A percentile compares a stretch with the other conserved stretches of the same genome.
Conservation (phyloP, 805 yeast genomes). For the Lachancea lanzarotensis region DNA sequence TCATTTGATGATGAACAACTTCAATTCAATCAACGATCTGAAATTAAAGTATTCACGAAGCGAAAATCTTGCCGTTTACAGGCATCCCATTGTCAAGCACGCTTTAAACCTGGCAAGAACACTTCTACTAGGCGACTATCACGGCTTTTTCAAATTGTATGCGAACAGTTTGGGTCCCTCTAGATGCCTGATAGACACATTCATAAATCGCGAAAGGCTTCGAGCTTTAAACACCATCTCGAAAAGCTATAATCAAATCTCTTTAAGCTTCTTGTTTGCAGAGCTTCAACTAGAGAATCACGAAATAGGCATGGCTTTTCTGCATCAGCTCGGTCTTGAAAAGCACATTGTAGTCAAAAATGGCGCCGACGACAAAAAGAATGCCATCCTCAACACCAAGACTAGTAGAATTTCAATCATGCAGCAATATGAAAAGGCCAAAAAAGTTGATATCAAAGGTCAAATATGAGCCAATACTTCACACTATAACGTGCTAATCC, state of each 20-base stretch:
- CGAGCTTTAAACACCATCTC: constrained; percentile 50
- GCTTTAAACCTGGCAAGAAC: constrained; percentile 31
- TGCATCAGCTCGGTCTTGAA: constrained; percentile 36
- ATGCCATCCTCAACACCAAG: constrained; percentile 31
- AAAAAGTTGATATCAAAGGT: constrained; percentile 83
- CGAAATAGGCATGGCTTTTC: constrained; percentile 38
- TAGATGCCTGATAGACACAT: constrained; percentile 43
- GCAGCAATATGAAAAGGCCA: constrained; percentile 35
- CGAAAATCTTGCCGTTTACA: constrained; percentile 13
- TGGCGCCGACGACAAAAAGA: constrained; percentile 23
- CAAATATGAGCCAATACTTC: constrained; percentile 42
- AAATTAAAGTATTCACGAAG: constrained; percentile 8
- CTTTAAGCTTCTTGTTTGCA: constrained; percentile 33
- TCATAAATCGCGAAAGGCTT: constrained; percentile 53
- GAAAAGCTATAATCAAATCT: constrained; percentile 47
- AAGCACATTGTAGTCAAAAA: constrained; percentile 29
- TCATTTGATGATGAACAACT: constrained; percentile 64
- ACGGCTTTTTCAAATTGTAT: constrained; percentile 43
- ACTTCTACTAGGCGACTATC: constrained; percentile 42
- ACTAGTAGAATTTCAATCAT: constrained; percentile 34
- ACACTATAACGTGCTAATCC: constrained; percentile 26
- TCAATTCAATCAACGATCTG: constrained; percentile 24
- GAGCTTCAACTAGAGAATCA: constrained; percentile 38
- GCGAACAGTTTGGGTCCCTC: constrained; percentile 37
- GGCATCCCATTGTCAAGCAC: constrained; percentile 17